phyloP scores from a whole-genome alignment of 805 yeast species.

The Kazachstania viticola region DNA sequence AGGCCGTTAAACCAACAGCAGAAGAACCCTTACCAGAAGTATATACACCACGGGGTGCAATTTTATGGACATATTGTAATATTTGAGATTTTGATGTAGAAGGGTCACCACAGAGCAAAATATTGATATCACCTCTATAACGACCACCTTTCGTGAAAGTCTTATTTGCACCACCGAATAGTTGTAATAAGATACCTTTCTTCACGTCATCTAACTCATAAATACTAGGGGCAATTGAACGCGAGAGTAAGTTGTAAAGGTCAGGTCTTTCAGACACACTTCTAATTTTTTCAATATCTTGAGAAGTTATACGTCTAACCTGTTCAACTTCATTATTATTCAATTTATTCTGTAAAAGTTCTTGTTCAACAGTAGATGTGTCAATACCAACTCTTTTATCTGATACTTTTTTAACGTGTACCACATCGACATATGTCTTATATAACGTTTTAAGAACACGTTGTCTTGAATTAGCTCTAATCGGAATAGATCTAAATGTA shows the following conservation, averaged over 20 bases:
- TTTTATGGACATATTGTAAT: constrained; percentile 88
- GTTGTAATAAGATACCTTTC: constrained; percentile 83
- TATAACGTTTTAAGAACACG: constrained; percentile 73
- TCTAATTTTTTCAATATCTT: constrained; percentile 55
- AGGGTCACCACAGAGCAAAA: constrained; percentile 93
- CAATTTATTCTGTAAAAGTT: constrained; percentile 37
- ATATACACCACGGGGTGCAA: constrained; percentile 95
- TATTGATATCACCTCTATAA: constrained; percentile 91
- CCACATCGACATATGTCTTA: constrained; percentile 90
- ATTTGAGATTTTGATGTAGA: constrained; percentile 95
- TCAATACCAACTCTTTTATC: constrained; percentile 74
- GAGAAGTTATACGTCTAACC: constrained; percentile 51
- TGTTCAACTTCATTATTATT: constrained; percentile 60
- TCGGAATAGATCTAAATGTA: constrained; percentile 85
- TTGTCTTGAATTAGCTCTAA: constrained; percentile 74
- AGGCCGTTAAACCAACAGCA: constrained; percentile 97
- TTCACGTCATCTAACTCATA: constrained; percentile 95
- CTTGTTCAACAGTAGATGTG: constrained; percentile 44
- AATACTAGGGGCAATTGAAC: constrained; percentile 94
- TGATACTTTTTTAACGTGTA: constrained; percentile 81
- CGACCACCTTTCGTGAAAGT: constrained; percentile 81
- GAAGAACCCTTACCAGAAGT: constrained; percentile 99
- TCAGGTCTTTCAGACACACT: constrained; percentile 59
- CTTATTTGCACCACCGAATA: constrained; percentile 94
- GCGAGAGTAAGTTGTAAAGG: constrained; percentile 71